Percentiles rank a stretch among this genome's conserved stretches.
These are phyloP conservation scores for Podaxis mareebaensis DNA, from an alignment of 768 basidiomycete genomes.

Conservation along the genomic window DNA sequence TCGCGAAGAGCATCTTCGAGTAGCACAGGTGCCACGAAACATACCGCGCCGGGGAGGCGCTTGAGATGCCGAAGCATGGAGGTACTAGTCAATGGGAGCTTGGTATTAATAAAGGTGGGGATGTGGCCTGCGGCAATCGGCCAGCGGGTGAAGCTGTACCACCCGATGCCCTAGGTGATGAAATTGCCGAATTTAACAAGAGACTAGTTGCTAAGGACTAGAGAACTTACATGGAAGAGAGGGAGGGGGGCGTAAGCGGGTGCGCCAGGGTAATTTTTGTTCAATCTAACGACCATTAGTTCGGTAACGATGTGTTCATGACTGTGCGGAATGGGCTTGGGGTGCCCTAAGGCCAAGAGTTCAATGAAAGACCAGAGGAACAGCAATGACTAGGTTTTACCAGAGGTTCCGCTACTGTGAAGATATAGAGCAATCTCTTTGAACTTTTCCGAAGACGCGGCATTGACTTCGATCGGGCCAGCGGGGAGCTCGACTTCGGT, in stretches of 20 bases:
- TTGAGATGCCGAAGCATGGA: conserved; percentile 20
- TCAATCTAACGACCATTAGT: conserved; percentile 1
- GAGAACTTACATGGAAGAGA: conserved; percentile 23
- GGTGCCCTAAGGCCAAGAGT: conserved; percentile 18
- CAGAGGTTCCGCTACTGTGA: conserved; percentile 16
- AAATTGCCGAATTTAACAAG: no score
- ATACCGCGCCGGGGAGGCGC: conserved; percentile 13
- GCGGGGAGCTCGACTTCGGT: neutral
- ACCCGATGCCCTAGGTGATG: conserved; percentile 18
- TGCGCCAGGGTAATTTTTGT: conserved; percentile 13
- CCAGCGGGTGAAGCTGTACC: conserved; percentile 18
- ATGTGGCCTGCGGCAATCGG: conserved; percentile 13
- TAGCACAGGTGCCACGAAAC: conserved; percentile 21
- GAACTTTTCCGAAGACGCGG: conserved; percentile 9
- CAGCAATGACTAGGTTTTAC: neutral
- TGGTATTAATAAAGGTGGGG: conserved; percentile 15
- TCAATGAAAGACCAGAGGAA: neutral
- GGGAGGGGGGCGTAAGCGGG: conserved; percentile 23
- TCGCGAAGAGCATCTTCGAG: conserved; percentile 21
- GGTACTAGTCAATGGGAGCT: conserved; percentile 17
- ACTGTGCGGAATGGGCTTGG: conserved; percentile 21
- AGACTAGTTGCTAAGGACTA: neutral
- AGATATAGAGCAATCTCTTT: conserved; percentile 11
- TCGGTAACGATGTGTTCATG: conserved; percentile 18
- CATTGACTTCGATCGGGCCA: neutral